A percentile compares a stretch with the other conserved stretches of the same genome.
Conservation (phyloP, 805 yeast genomes). For the Candida methanosorbosa region DNA sequence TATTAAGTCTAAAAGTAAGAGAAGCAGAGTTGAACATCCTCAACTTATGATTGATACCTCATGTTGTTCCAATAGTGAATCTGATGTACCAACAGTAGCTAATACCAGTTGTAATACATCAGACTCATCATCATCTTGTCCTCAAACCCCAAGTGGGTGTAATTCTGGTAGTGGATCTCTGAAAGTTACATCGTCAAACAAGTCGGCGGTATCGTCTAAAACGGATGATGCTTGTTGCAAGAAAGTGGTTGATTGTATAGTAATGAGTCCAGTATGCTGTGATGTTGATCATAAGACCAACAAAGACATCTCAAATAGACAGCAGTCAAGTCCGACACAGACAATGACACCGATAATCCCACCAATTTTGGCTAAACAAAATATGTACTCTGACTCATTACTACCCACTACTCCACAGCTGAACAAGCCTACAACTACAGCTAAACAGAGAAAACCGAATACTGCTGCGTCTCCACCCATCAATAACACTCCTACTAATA, state of each 20-base stretch:
- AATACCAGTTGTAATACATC: too few relatives aligned
- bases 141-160: neutral
- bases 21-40: neutral
- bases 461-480: too few relatives aligned
- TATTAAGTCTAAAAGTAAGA: too few relatives aligned
- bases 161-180: neutral
- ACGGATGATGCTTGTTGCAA: conserved; percentile 1
- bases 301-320: neutral
- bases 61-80: neutral
- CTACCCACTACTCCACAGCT: neutral
- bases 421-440: too few relatives aligned
- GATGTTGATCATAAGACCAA: neutral
- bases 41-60: neutral
- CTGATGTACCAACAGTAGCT: neutral
- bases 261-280: conserved; percentile 2
- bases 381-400: neutral
- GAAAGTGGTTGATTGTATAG: conserved; percentile 1
- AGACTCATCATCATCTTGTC: neutral
- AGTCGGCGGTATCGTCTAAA: neutral
- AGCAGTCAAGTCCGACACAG: neutral
- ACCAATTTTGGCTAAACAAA: neutral
- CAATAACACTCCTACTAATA: too few relatives aligned
- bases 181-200: neutral
- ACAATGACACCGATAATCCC: neutral
- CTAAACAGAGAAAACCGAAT: too few relatives aligned